Base-by-base conservation (phyloP, 306 rosid species). In the Gastrolobium bilobum region DNA sequence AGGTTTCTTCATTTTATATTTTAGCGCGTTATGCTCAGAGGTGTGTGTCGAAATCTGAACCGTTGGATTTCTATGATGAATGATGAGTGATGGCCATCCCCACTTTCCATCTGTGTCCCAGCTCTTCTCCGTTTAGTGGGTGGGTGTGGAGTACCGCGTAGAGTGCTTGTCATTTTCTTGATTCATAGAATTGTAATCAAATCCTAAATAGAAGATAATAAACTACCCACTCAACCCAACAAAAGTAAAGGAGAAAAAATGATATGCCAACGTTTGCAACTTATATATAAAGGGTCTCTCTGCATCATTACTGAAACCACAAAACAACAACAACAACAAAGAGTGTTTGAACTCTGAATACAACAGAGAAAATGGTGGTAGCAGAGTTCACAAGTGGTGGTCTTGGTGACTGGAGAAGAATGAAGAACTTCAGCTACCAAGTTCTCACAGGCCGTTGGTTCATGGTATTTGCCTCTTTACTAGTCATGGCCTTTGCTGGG, bases 381-480 rank as follows among this genome's bases (percentile, higher is more conserved):
- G 30, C 68, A 7, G 83, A 71, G 54, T 83, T 72, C 11, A 14
- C 15, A 8, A 44, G 52, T 2, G 66, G 62, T 2, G 34, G 66
- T 10, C 52, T 64, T n/a, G 31, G 81, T 56, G 73, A 73, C 3
- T 33, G 50, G 84, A 48, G 48, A 52, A 60, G 42, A 65, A 65
- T 64, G 84, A 86, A 43, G 31, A 30, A 38, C 60, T 72, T 85
- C 31, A 76, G 42, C 33, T 57, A 73, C 60, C 89, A 89, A n/a
- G 81, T 89, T 2, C 14, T 93, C 11, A 73, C 68, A 1, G 92
- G 98, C 5, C 85, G 94, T 46, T 93, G 96, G 97, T 89, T 93
- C 91, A 83, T 81, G 88, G n/a, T 93, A 26, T 87, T 87, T 46
- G 97, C 98, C 33, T 89, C 98, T 1, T 7, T 81, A 7, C 81